Evolutionary conservation across 1,139 yeast species (phyloP).

Genomic region (Diutina siamensis): DNA sequence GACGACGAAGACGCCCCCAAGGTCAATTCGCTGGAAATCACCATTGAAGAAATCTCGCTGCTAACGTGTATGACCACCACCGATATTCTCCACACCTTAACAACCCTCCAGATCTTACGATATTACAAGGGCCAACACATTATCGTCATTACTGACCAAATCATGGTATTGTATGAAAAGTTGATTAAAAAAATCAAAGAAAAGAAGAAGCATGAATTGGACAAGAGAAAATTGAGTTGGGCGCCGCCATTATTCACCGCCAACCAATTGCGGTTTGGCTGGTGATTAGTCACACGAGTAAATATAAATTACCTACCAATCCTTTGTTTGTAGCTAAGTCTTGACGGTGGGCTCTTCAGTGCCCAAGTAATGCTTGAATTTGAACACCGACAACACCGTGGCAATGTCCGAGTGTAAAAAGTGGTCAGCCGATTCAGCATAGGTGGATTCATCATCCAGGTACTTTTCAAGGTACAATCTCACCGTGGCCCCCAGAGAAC

Average conservation of each 20-base stretch:
- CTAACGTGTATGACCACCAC: constrained; percentile 93
- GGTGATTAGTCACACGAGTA: constrained; percentile 53
- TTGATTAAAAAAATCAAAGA: constrained; percentile 41
- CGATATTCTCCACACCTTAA: constrained; percentile 86
- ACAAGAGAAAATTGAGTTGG: constrained; percentile 69
- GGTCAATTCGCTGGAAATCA: constrained; percentile 37
- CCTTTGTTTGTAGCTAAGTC: constrained; percentile 51
- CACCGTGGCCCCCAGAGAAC: constrained; percentile 96
- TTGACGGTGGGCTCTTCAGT: constrained; percentile 83
- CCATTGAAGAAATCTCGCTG: constrained; percentile 85
- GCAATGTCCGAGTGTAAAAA: constrained; percentile 54
- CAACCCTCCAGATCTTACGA: constrained; percentile 78
- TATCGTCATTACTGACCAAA: constrained; percentile 79
- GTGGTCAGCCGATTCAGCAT: constrained; percentile 49
- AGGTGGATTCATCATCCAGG: constrained; percentile 45
- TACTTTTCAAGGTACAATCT: constrained; percentile 86
- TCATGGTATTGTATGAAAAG: constrained; percentile 65
- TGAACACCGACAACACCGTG: constrained; percentile 55
- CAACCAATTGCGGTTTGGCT: constrained; percentile 88
- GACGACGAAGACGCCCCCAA: constrained; percentile 12
- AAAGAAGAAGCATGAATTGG: constrained; percentile 69
- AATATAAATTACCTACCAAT: background rate
- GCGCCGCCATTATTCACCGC: constrained; percentile 96
- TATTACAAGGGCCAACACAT: constrained; percentile 96
- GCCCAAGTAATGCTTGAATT: constrained; percentile 65